Conservation (phyloP, 2,329 filamentous ascomycete genomes). For the Aspergillus arachidicola region DNA sequence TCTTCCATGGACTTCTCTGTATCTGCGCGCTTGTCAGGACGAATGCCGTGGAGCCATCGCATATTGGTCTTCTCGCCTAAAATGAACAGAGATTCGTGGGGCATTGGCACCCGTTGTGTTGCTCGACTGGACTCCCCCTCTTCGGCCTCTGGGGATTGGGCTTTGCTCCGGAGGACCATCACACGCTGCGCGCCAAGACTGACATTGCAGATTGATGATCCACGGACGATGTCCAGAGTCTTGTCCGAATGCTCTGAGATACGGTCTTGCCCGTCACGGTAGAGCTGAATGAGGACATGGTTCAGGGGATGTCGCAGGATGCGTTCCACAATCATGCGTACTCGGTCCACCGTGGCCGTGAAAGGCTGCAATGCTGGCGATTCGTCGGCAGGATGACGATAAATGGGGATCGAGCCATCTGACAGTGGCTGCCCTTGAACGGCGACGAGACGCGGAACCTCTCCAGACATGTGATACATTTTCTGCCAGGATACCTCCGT, state of each 20-base stretch:
- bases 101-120: slow-evolving; percentile 70
- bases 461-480: slow-evolving; percentile 90
- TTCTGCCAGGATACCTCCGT: slow-evolving; percentile 82
- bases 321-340: slow-evolving; percentile 70
- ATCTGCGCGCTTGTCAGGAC: slow-evolving; percentile 74
- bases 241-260: slow-evolving; percentile 98
- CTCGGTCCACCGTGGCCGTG: slow-evolving; percentile 68
- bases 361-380: slow-evolving; percentile 77
- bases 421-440: slow-evolving; percentile 74
- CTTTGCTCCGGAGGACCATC: slow-evolving; percentile 81
- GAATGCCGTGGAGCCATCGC: slow-evolving; percentile 90
- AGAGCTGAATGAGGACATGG: slow-evolving; percentile 89
- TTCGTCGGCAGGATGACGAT: slow-evolving; percentile 90
- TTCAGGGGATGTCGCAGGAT: slow-evolving; percentile 80
- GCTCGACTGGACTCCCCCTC: slow-evolving; percentile 49
- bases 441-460: slow-evolving; percentile 87
- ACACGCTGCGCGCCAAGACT: slow-evolving; percentile 89
- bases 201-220: slow-evolving; percentile 86
- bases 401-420: slow-evolving; percentile 78
- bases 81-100: slow-evolving; percentile 85
- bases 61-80: slow-evolving; percentile 81
- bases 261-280: slow-evolving; percentile 84
- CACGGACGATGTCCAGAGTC: slow-evolving; percentile 82
- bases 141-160: slow-evolving; percentile 44
- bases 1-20: slow-evolving; percentile 71